Conservation (phyloP, 306 rosid species). For the Quercus engelmannii region DNA sequence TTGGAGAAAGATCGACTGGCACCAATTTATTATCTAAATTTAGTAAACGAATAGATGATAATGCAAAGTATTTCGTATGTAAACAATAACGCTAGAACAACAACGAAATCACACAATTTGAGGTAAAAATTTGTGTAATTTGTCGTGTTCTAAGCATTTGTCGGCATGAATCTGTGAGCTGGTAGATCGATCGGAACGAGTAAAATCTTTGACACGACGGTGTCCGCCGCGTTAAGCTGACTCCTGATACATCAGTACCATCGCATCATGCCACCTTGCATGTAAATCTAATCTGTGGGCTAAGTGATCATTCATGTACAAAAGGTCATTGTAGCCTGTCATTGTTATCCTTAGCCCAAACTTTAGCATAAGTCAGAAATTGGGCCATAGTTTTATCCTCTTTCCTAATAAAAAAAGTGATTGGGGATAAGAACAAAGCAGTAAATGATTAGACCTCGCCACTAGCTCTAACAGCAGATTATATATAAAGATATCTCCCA, state of each 20-base stretch:
- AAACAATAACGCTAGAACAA: no score
- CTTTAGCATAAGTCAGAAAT: not conserved
- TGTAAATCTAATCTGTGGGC: conserved; percentile 19
- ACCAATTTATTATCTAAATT: no score
- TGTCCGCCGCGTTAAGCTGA: not conserved
- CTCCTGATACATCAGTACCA: not conserved
- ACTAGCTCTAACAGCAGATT: no score
- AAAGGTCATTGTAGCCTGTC: not conserved
- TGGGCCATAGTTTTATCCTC: not conserved
- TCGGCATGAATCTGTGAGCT: no score
- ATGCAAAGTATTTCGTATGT: no score
- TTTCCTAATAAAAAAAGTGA: not conserved
- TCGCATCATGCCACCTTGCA: not conserved
- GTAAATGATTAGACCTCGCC: conserved; percentile 6
- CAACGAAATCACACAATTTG: no score
- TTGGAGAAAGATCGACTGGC: no score
- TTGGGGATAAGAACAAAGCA: conserved; percentile 32
- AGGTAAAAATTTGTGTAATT: no score
- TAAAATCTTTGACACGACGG: not conserved
- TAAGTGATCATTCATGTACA: not conserved
- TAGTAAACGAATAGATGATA: no score
- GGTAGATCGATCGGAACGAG: not conserved
- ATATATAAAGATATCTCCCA: not conserved
- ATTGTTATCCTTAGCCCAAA: not conserved
- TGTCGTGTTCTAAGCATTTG: no score